phyloP scores from a whole-genome alignment of 2,329 filamentous ascomycete genomes.

The Colletotrichum spinosum region DNA sequence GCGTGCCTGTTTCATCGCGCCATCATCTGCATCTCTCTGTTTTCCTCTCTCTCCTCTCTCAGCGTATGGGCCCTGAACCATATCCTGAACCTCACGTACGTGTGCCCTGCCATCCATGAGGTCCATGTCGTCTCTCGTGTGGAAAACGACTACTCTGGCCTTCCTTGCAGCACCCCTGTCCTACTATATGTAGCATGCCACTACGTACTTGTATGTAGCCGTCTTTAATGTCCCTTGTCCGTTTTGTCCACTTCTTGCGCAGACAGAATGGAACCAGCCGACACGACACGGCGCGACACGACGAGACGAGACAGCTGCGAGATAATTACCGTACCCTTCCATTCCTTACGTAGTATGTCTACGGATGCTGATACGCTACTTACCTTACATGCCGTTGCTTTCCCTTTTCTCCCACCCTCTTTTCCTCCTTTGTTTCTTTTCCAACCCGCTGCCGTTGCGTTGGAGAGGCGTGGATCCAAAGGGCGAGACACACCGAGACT shows the following conservation, averaged over 20 bases:
- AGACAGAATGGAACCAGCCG: too few species aligned
- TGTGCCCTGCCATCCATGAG: too few species aligned
- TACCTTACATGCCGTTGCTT: constrained; percentile 32
- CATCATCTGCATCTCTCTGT: constrained; percentile 24
- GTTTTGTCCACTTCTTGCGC: neutral
- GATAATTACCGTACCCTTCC: too few species aligned
- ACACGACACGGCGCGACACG: too few species aligned
- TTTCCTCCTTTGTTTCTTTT: constrained; percentile 18
- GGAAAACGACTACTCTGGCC: too few species aligned
- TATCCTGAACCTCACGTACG: neutral
- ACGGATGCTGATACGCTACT: neutral
- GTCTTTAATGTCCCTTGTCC: too few species aligned
- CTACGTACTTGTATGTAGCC: too few species aligned
- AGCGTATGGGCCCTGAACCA: neutral
- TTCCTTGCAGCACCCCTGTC: too few species aligned
- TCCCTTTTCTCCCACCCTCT: constrained; percentile 30
- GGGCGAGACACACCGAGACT: neutral
- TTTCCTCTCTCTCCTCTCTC: neutral
- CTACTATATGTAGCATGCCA: too few species aligned
- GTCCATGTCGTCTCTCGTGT: too few species aligned
- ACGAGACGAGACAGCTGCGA: too few species aligned
- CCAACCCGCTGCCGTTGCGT: constrained; percentile 2
- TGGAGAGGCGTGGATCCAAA: neutral
- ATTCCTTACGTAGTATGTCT: neutral
- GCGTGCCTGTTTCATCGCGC: constrained; percentile 35